These are phyloP conservation scores for Platanthera zijinensis DNA, from an alignment of 106 monocot species.

Conservation along the genomic window DNA sequence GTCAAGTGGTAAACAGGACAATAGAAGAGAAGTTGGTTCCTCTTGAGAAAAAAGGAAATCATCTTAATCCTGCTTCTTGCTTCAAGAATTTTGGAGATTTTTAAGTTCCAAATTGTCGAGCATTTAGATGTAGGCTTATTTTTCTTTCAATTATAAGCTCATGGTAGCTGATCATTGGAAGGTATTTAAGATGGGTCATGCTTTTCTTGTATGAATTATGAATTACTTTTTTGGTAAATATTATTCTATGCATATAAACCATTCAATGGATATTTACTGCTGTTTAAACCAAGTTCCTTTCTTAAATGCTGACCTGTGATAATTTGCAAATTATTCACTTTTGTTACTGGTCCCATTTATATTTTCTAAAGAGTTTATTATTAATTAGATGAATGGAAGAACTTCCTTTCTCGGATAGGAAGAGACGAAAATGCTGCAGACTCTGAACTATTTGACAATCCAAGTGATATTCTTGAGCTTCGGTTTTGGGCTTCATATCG, in stretches of 20 bases:
- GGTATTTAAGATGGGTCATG: background rate
- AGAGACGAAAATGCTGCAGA: constrained; percentile 50
- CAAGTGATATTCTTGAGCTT: constrained; percentile 62
- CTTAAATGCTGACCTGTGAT: background rate
- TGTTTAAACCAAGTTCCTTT: background rate
- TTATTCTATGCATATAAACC: background rate
- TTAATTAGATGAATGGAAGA: constrained; percentile 80
- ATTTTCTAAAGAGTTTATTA: background rate
- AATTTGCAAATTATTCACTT: background rate
- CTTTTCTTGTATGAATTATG: background rate
- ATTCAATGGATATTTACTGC: background rate
- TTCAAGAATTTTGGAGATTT: background rate
- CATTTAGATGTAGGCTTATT: background rate
- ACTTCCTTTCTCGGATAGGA: constrained; percentile 80
- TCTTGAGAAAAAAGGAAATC: background rate
- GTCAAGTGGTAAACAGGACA: background rate
- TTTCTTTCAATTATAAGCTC: background rate
- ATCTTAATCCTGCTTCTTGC: background rate
- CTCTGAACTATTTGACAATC: constrained; percentile 40
- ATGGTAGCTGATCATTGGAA: background rate
- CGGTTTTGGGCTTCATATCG: constrained; percentile 94
- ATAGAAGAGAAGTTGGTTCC: background rate
- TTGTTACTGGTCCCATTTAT: background rate
- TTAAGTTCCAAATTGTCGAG: background rate
- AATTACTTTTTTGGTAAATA: background rate